phyloP scores from a whole-genome alignment of 176 grass and related monocot genomes.

The Carex myosuroides region DNA sequence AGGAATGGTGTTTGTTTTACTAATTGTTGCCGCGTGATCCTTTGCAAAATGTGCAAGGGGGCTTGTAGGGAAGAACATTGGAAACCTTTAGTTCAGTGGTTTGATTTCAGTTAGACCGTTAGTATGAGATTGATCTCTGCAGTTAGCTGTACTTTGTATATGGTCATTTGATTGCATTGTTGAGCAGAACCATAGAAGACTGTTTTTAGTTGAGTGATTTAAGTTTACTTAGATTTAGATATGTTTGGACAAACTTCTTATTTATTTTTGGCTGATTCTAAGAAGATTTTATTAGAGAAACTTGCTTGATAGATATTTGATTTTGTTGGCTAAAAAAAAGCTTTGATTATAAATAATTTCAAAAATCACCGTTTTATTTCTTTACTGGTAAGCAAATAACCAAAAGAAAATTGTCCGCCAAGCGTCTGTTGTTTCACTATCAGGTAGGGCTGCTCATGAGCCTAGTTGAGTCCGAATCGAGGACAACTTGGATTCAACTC shows the following conservation, averaged over 20 bases:
- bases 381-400: not conserved
- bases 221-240: not conserved
- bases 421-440: not conserved
- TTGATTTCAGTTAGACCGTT: not conserved
- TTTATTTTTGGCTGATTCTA: not conserved
- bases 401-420: not conserved
- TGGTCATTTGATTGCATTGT: not conserved
- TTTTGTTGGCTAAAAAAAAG: not conserved
- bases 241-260: not conserved
- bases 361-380: not conserved
- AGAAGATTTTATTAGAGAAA: not conserved
- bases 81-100: not conserved
- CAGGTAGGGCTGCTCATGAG: too few species aligned
- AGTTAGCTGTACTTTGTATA: conserved; percentile 1
- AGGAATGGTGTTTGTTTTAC: not conserved
- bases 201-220: not conserved
- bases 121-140: not conserved
- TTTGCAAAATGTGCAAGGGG: not conserved
- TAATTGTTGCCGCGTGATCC: not conserved
- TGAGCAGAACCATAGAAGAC: not conserved
- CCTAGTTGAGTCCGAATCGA: too few species aligned
- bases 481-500: too few species aligned
- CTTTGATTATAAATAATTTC: not conserved
- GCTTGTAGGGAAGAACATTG: not conserved
- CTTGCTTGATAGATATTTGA: not conserved